Evolutionary conservation across 2,329 filamentous ascomycete species (phyloP), one percentile per base, ranked within the genome.

Genomic region (Fusarium sterilihyphosum): DNA sequence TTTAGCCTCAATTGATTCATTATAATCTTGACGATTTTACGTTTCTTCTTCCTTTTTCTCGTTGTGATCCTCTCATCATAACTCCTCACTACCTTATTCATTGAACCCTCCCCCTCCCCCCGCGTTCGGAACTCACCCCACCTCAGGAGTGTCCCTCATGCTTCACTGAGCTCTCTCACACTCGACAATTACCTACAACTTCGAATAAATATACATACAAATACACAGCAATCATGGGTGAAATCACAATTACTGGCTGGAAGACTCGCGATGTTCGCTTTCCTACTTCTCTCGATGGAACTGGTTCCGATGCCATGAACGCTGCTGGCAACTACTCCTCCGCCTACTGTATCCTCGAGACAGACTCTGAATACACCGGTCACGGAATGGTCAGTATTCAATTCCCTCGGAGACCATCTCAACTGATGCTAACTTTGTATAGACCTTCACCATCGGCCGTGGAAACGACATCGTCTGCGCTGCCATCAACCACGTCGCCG

Each of bases 241-340:
- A 92, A 77, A 87, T 94, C 78, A 93, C 90, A 67, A 93, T 94
- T 80, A 94, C 91, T 62, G 89, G 91, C 73, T 94, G 91, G 86
- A 86, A 85, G 75, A 93, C 92, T 67, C 88, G 91, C 80, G 92
- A 94, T 85, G 92, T 94, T 81, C 90, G 92, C 77, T 94, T 94
- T 82, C 92, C 92, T 83, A 98, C 95, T n/a, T 98, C 95, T 46
- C 91, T 98, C 70, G 94, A 97, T 85, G 96, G 96, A 86, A 97
- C 94, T n/a, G 95, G 95, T 79, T 97, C 94, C 14, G 95, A 98
- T 89, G 95, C 94, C 80, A 98, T 98, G 95, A 98, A 98, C 81
- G 93, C 94, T 7, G 94, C 95, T 6, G 93, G 94, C 71, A 94
- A 98, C 84, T 98, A 98, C 85, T 97, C 94, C 4, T 89, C 95